Percentiles rank a stretch among this genome's conserved stretches.
These are phyloP conservation scores for Globisporangium emineosum DNA, from an alignment of 352 stramenopile species.

Conservation along the genomic window DNA sequence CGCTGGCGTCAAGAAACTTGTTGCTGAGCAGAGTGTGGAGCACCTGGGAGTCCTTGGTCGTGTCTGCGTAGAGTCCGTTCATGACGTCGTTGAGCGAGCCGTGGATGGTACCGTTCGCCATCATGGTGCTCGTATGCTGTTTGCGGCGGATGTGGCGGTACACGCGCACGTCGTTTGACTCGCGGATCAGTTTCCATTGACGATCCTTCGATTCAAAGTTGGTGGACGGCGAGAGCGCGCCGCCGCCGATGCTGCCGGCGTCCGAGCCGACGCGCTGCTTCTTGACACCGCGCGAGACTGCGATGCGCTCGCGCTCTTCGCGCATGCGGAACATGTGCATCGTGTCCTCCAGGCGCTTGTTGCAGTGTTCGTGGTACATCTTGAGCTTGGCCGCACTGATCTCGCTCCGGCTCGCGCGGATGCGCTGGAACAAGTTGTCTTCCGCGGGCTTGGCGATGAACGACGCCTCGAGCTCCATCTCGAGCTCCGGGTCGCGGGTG, in stretches of 20 bases:
- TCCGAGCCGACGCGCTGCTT: slow-evolving; percentile 16
- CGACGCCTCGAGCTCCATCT: slow-evolving; percentile 18
- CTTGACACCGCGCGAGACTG: slow-evolving; percentile 17
- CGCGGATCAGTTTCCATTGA: slow-evolving; percentile 67
- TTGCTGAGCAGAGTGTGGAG: slow-evolving; percentile 59
- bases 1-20: slow-evolving; percentile 47
- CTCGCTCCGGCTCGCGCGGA: slow-evolving; percentile 25
- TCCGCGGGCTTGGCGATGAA: slow-evolving; percentile 15
- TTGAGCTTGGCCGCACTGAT: slow-evolving; percentile 40
- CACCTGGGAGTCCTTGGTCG: slow-evolving; percentile 59
- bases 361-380: slow-evolving; percentile 47
- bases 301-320: slow-evolving; percentile 35
- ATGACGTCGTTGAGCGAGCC: slow-evolving; percentile 66
- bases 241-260: no score
- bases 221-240: slow-evolving; percentile 3
- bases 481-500: slow-evolving; percentile 15
- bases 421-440: slow-evolving; percentile 14
- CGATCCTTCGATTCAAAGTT: slow-evolving; percentile 18
- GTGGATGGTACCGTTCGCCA: slow-evolving; percentile 60
- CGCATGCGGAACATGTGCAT: slow-evolving; percentile 43
- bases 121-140: slow-evolving; percentile 43
- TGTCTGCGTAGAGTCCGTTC: slow-evolving; percentile 77
- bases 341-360: slow-evolving; percentile 38
- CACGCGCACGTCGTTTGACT: slow-evolving; percentile 60
- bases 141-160: slow-evolving; percentile 45